These are phyloP conservation scores for Chaetomiaceae sp. DNA, from an alignment of 2,329 filamentous ascomycete species.

Conservation along the genomic window DNA sequence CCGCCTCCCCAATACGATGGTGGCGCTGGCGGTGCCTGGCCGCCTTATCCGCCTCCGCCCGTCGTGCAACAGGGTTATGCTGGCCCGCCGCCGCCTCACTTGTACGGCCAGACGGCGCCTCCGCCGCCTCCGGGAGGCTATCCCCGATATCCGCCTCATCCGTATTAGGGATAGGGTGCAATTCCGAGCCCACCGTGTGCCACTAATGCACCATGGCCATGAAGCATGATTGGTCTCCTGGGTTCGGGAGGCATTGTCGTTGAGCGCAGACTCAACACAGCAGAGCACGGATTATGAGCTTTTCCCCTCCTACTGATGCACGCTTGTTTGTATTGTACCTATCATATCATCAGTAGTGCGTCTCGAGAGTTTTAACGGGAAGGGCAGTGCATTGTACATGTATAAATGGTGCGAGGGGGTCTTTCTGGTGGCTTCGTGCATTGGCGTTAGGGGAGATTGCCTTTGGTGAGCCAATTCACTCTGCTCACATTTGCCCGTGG, in stretches of 20 bases:
- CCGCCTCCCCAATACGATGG: slow-evolving; percentile 10
- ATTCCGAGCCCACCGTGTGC: not conserved
- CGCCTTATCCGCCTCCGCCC: slow-evolving; percentile 16
- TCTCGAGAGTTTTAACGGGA: not conserved
- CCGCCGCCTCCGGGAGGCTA: slow-evolving; percentile 6
- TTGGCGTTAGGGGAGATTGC: not conserved
- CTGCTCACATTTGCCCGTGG: not conserved
- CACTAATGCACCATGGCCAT: not conserved
- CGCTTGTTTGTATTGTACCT: not conserved
- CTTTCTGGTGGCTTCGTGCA: not conserved
- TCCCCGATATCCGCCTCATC: slow-evolving; percentile 7
- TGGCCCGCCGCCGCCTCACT: slow-evolving; percentile 11
- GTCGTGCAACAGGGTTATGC: slow-evolving; percentile 11
- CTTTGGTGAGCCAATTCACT: not conserved
- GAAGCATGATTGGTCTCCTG: not conserved
- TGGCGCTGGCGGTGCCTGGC: slow-evolving; percentile 14
- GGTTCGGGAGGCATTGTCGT: not conserved
- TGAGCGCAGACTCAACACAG: not conserved
- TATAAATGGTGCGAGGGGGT: not conserved
- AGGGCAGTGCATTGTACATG: not conserved
- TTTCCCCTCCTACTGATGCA: not conserved
- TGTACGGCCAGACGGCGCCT: slow-evolving; percentile 8
- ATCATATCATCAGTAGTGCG: not conserved
- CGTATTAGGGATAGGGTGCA: slow-evolving; percentile 8
- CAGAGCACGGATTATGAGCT: not conserved